Evolutionary conservation across 2,329 filamentous ascomycete genomes (phyloP), one percentile per base, ranked within the genome.

Genomic region (Exserohilum rostratum): DNA sequence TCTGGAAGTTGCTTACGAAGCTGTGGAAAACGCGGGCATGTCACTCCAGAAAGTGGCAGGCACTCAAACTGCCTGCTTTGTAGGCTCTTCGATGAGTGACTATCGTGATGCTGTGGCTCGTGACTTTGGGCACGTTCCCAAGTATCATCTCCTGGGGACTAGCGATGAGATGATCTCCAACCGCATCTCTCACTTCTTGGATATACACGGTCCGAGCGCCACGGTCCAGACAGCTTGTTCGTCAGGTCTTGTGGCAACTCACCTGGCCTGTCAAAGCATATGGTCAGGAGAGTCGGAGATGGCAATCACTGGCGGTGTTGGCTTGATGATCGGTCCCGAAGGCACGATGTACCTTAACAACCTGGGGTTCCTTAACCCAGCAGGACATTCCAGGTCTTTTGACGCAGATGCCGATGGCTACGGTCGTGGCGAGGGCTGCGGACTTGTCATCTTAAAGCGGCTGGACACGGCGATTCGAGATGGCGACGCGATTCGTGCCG

Each of bases 381-480:
- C 69, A 20, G 67, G 72, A 9, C 55, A 43, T 5, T 69, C 54
- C n/a, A 60, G 58, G 39, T 68, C 66, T 44, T 76, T 69, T 47
- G 86, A 87, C 60, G 67, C 76, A 11, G 76, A 78, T 0, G 86
- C 84, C 12, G 83, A 83, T 50, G 87, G 87, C 0, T 90, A 88
- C 64, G 84, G 82, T 0, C 78, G 85, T 25, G 86, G 85, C 1
- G 87, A 89, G 62, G 87, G 85, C 0, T 76, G 84, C 1, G 55
- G 49, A 0, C 58, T 61, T 6, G 20, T 73, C 2, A 29, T 73
- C n/a, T 48, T 72, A 5, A 72, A 72, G 39, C 55, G 46, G 4
- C 53, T 63, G 6, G 52, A 47, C 13, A 13, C 47, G 5, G 60
- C 60, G 0, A 39, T 61, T 2, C 20, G 31, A 6, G 65, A 69